A percentile compares a stretch with the other conserved stretches of the same genome.
These are phyloP conservation scores for Ceriops decandra DNA, from an alignment of 345 rosid genomes.

Conservation along the genomic window DNA sequence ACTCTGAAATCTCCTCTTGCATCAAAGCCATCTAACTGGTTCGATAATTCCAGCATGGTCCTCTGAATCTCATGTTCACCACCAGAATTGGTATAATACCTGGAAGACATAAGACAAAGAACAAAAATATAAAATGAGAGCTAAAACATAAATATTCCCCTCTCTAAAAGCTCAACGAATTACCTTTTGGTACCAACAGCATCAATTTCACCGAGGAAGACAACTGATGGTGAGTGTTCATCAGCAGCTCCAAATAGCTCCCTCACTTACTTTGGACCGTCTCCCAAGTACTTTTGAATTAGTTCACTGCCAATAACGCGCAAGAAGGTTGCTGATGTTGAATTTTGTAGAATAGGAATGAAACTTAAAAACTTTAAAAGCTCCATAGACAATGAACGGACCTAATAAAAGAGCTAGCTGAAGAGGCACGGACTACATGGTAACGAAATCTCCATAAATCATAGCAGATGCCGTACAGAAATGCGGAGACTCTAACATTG, in stretches of 20 bases:
- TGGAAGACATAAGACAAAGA: slow-evolving; percentile 12
- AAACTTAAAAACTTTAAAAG: slow-evolving; percentile 2
- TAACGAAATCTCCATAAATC: too few species aligned
- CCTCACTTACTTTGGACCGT: slow-evolving; percentile 91
- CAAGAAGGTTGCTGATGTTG: slow-evolving; percentile 95
- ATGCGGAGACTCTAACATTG: too few species aligned
- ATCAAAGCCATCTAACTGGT: slow-evolving; percentile 95
- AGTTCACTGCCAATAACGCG: slow-evolving; percentile 97
- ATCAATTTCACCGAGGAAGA: slow-evolving; percentile 96
- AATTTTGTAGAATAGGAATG: slow-evolving; percentile 42
- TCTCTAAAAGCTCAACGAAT: slow-evolving; percentile 13
- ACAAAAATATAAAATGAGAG: not conserved
- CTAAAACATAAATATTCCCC: not conserved
- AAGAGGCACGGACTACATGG: too few species aligned
- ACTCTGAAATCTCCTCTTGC: slow-evolving; percentile 98
- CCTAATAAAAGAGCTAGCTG: too few species aligned
- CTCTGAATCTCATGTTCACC: slow-evolving; percentile 98
- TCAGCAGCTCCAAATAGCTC: slow-evolving; percentile 97
- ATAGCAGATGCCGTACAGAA: too few species aligned
- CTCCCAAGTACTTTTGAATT: slow-evolving; percentile 95
- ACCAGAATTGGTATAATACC: slow-evolving; percentile 96
- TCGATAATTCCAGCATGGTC: slow-evolving; percentile 94
- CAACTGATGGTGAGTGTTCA: slow-evolving; percentile 90
- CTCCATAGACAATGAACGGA: too few species aligned
- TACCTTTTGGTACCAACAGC: slow-evolving; percentile 97